Evolutionary conservation across 2,329 filamentous ascomycete genomes (phyloP), one percentile per base, ranked within the genome.

Genomic region (Kalmusia sp.): DNA sequence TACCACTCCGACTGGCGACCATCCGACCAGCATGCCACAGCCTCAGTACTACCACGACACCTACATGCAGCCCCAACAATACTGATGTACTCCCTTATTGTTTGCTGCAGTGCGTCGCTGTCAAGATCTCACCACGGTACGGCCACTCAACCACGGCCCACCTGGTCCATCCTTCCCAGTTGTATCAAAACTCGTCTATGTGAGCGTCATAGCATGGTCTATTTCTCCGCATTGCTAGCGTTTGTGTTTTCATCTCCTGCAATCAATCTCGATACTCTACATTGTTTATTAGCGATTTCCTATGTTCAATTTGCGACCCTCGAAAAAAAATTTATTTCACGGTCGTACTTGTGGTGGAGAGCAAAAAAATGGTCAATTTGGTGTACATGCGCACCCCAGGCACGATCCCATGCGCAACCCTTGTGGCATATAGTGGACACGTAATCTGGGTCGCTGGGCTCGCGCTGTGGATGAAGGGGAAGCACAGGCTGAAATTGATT

Each of bases 161-260:
- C 33, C 57, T 54, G 53, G 39, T 54, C 43, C 33, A 43, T 49
- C 21, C 47, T 9, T 52, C 59, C 52, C 61, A 67, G 63, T 69
- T 73, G 70, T 73, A 75, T 63, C 67, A 74, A 73, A 67, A 59
- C 59, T 57, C 63, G 51, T 59, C 59, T 73, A 66, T 71, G 70
- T 66, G 69, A 73, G 70, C 71, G 64, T 74, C 69, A 73, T 73
- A 72, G 69, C 71, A 64, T 72, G 70, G 64, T 67, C 62, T n/a
- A 64, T 61, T 68, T 56, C 61, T 61, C 63, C 65, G 69, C 70
- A 73, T 73, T 73, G 59, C 68, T 62, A 73, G 69, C 70, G 69
- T 69, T 63, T 68, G 52, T 68, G 62, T 65, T 64, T 62, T 64
- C 54, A 58, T 61, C 57, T 59, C 47, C 52, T 65, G 66, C 68